phyloP scores from a whole-genome alignment of 169 alveolate genomes.

The Cryptosporidium xiaoi region DNA sequence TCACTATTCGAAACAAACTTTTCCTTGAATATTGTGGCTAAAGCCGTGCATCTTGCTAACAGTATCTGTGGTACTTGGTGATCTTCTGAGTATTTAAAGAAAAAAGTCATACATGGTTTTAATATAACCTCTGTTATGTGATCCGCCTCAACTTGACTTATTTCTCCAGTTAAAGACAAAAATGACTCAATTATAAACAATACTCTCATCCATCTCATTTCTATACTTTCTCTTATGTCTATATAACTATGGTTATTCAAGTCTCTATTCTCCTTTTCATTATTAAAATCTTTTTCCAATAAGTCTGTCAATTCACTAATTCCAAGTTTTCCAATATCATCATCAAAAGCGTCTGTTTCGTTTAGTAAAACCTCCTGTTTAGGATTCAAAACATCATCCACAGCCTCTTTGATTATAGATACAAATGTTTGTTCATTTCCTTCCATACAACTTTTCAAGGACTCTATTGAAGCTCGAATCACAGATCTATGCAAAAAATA shows the following conservation, averaged over 20 bases:
- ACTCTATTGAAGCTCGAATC: conserved; percentile 22
- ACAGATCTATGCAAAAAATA: conserved; percentile 56
- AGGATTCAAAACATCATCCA: conserved; percentile 34
- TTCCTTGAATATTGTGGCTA: conserved; percentile 22
- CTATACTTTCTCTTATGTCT: conserved; percentile 2
- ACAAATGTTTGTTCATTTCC: background rate
- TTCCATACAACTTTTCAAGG: conserved; percentile 9
- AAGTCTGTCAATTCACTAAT: conserved; percentile 3
- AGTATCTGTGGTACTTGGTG: conserved; percentile 48
- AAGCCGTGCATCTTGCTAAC: conserved; percentile 57
- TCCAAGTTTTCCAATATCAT: conserved; percentile 8
- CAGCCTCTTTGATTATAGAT: background rate
- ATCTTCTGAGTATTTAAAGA: conserved; percentile 11
- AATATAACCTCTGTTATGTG: conserved; percentile 27
- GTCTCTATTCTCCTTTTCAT: background rate
- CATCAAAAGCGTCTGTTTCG: background rate
- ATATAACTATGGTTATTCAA: conserved; percentile 7
- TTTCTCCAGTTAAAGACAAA: background rate
- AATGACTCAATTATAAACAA: conserved; percentile 31
- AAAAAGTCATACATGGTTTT: conserved; percentile 31
- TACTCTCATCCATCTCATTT: conserved; percentile 49
- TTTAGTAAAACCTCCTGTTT: background rate
- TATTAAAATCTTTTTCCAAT: background rate
- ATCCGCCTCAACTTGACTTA: background rate
- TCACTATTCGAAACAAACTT: background rate